Evolutionary conservation across 495 filamentous ascomycete genomes (phyloP), one percentile per base, ranked within the genome.

Genomic region (Amniculicola lignicola): DNA sequence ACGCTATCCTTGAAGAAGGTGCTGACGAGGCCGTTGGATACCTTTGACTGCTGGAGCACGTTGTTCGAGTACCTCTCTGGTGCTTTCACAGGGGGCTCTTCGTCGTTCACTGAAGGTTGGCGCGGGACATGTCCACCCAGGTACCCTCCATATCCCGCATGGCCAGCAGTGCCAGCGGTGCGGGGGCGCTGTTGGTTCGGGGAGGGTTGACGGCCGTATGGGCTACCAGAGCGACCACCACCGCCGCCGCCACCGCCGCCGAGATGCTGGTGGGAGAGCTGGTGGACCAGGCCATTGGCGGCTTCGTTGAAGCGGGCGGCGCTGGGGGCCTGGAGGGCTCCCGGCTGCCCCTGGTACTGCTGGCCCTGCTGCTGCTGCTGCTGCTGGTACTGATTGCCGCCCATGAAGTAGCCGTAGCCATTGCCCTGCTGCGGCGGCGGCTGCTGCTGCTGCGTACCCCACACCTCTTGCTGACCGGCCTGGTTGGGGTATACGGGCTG

Each of bases 1-100:
- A 96, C 93, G 67, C 90, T 95, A 70, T 96, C 89, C 74, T 91
- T 87, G 80, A 96, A 96, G 76, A 96, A 96, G 52, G 88, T 83
- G 48, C 83, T 85, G 41, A 91, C 89, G 59, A 90, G 67, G 24
- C 65, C 66, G 51, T 72, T 74, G 42, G 73, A 69, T 27, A 75
- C 67, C 69, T 77, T 75, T 9, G 71, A 64, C 54, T 70, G 62
- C 53, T 70, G 65, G 18, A 66, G 59, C 14, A 74, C 58, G 41
- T 62, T 64, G 16, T 70, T 67, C 7, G 67, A 62, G 45, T 71
- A 72, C 49, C 69, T 71, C 35, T 74, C 70, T 23, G 69, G 59
- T 27, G 62, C 51, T 51, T 63, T 69, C 19, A 53, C 1, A 18
- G 71, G 71, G n/a, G 66, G 67, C 55, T 70, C 71, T 19, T 74